Evolutionary conservation across 1,139 yeast genomes (phyloP), one percentile per base, ranked within the genome.

Genomic region (Komagataea norvegica): DNA sequence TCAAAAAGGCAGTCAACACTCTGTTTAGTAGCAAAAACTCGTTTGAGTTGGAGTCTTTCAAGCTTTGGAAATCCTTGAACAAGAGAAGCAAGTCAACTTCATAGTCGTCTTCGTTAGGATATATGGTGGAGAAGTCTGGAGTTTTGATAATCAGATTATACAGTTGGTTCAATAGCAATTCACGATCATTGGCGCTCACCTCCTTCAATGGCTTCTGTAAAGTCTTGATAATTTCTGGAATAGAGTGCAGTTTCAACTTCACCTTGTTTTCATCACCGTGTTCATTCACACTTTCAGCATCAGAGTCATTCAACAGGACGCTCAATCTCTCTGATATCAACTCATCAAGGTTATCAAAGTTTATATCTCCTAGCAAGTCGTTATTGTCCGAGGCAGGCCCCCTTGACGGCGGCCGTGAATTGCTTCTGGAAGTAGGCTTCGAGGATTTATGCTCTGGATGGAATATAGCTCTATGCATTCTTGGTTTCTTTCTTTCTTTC

Each of bases 271-370:
- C 42, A 5, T 39, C 38, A 2, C 35, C 38, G 16, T 33, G 33
- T 25, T 33, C 41, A 17, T 22, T 36, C 25, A 37, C 38, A 7
- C 33, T 20, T 13, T 30, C 28, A 21, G 20, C 17, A 10, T 42
- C 40, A 2, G 25, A 11, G 25, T 37, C 40, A 18, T 38, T 41
- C 14, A 44, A 28, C 11, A 44, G 22, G 3, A 36, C 41, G 10
- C 44, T 50, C 13, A 51, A 34, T 14, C 54, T 37, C 5, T 43
- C 41, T 16, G 48, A 45, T 21, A 52, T 44, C 31, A 46, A 33
- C 34, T 51, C 54, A 38, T 52, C 54, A 20, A 52, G 25, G 28
- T 52, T 52, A 21, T 48, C 52, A 32, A 50, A 50, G 16, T 41
- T 46, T 29, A 52, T 43, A 16, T 49, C 49, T 23, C 41, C 43